Percentiles rank a stretch among this genome's conserved stretches.
Conservation (phyloP, 495 filamentous ascomycete genomes). For the Hypoxylon cercidicola region DNA sequence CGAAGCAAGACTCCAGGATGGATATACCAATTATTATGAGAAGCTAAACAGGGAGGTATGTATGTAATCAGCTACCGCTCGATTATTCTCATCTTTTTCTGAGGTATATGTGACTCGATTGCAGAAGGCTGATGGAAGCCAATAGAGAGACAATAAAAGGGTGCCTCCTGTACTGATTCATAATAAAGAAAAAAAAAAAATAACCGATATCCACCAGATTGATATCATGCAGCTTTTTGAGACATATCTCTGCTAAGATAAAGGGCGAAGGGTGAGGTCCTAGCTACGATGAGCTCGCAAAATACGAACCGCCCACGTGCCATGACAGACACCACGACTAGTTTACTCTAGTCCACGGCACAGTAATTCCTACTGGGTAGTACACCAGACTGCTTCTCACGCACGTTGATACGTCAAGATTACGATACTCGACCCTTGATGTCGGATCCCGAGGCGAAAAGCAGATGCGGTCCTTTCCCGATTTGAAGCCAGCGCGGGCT, state of each 20-base stretch:
- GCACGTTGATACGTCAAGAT: conserved; percentile 48
- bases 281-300: conserved; percentile 41
- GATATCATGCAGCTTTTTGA: too few species aligned
- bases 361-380: conserved; percentile 29
- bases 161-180: too few species aligned
- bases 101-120: too few species aligned
- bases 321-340: conserved; percentile 44
- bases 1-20: too few species aligned
- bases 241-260: conserved; percentile 40
- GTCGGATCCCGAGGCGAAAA: conserved; percentile 3
- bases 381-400: conserved; percentile 42
- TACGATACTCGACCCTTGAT: conserved; percentile 43
- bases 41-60: too few species aligned
- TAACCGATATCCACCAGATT: too few species aligned
- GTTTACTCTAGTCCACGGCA: conserved; percentile 50
- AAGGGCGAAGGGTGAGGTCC: conserved; percentile 36
- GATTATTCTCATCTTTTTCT: too few species aligned
- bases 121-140: too few species aligned
- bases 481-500: conserved; percentile 26
- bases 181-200: too few species aligned
- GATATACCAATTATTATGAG: too few species aligned
- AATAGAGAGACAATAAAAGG: too few species aligned
- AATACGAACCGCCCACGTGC: conserved; percentile 44
- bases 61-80: too few species aligned
- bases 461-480: conserved; percentile 11